These are phyloP conservation scores for Verticillium dahliae DNA, from an alignment of 2,329 filamentous ascomycete genomes.

Conservation along the genomic window DNA sequence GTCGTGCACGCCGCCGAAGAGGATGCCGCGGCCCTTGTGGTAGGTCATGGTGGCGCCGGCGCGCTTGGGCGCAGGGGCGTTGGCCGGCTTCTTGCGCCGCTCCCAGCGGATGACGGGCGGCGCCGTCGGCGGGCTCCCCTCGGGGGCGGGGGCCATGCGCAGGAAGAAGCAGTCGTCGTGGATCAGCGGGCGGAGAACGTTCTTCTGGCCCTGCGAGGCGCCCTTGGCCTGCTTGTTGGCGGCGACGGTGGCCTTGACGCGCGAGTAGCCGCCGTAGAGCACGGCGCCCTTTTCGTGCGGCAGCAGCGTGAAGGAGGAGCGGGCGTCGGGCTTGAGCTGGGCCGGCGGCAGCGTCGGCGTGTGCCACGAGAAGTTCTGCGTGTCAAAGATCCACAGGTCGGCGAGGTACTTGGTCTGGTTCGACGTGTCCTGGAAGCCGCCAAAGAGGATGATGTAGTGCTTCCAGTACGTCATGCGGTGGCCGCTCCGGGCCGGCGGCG, in stretches of 20 bases:
- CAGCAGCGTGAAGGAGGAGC: constrained; percentile 86
- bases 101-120: constrained; percentile 83
- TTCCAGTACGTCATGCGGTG: constrained; percentile 97
- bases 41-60: constrained; percentile 91
- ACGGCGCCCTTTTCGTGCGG: constrained; percentile 88
- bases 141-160: constrained; percentile 64
- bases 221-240: constrained; percentile 60
- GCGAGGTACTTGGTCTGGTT: constrained; percentile 90
- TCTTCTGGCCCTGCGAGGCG: constrained; percentile 55
- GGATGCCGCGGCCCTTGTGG: constrained; percentile 86
- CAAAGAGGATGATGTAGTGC: constrained; percentile 92
- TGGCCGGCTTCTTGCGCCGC: constrained; percentile 83
- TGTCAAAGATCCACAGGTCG: constrained; percentile 96
- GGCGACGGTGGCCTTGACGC: constrained; percentile 66
- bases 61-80: constrained; percentile 74
- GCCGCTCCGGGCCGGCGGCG: constrained; percentile 78
- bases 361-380: constrained; percentile 78
- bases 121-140: constrained; percentile 59
- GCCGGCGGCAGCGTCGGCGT: constrained; percentile 68
- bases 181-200: constrained; percentile 76
- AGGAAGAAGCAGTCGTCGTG: constrained; percentile 96
- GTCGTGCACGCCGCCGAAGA: constrained; percentile 93
- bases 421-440: constrained; percentile 94
- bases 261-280: constrained; percentile 87
- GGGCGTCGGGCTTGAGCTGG: constrained; percentile 79